Evolutionary conservation across 2,329 filamentous ascomycete genomes (phyloP).

Genomic region (Claviceps quebecensis): DNA sequence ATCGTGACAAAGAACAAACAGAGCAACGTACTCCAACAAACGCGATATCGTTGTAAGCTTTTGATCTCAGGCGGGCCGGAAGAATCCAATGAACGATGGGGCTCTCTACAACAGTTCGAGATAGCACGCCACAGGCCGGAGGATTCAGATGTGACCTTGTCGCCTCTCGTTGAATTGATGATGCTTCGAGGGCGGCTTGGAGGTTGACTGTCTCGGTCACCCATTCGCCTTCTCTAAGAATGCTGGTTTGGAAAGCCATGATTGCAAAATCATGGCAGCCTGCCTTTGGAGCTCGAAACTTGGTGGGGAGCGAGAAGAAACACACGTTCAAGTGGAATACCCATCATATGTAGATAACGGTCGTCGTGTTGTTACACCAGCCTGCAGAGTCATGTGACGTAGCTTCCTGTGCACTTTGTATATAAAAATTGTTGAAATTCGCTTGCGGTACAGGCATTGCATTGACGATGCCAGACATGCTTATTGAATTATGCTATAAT

Average conservation of each 20-base stretch:
- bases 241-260: constrained; percentile 39
- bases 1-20: background rate
- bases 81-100: constrained; percentile 64
- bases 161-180: constrained; percentile 17
- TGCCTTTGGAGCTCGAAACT: background rate
- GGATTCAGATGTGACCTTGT: constrained; percentile 21
- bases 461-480: too few species aligned
- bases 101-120: constrained; percentile 63
- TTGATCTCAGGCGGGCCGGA: constrained; percentile 61
- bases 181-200: constrained; percentile 26
- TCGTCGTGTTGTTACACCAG: background rate
- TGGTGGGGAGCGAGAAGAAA: background rate
- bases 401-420: too few species aligned
- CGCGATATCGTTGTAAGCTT: constrained; percentile 63
- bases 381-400: background rate
- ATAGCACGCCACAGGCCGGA: constrained; percentile 57
- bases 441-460: too few species aligned
- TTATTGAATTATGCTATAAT: too few species aligned
- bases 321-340: background rate
- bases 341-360: background rate
- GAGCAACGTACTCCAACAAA: constrained; percentile 57
- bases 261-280: constrained; percentile 9
- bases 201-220: constrained; percentile 37
- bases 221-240: constrained; percentile 41
- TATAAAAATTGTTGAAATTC: too few species aligned